These are phyloP conservation scores for Odontarrhena argentea DNA, from an alignment of 345 rosid genomes.

Conservation along the genomic window DNA sequence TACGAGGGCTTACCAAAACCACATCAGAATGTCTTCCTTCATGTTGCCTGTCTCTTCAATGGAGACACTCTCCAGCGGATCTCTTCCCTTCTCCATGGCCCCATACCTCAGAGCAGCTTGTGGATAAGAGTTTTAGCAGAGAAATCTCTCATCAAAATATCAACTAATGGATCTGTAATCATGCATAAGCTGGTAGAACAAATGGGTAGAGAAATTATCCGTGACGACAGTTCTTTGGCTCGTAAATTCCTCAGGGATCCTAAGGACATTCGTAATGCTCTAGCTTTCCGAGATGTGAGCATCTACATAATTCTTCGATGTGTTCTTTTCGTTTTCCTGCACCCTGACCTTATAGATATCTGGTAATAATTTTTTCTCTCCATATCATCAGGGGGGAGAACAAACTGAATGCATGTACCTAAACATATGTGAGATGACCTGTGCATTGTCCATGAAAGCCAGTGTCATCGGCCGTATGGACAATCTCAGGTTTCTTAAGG, in stretches of 20 bases:
- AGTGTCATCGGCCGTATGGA: slow-evolving; percentile 8
- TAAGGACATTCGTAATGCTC: not conserved
- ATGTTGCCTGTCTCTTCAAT: slow-evolving; percentile 37
- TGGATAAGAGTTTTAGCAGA: slow-evolving; percentile 24
- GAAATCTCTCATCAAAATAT: slow-evolving; percentile 25
- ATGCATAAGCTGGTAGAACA: slow-evolving; percentile 30
- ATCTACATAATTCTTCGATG: not conserved
- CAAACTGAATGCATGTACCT: slow-evolving; percentile 20
- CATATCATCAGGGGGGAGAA: slow-evolving; percentile 25
- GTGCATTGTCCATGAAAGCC: slow-evolving; percentile 2
- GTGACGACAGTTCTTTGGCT: not conserved
- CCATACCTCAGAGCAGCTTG: not conserved
- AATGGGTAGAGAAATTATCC: slow-evolving; percentile 29
- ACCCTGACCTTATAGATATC: not conserved
- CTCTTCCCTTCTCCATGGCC: not conserved
- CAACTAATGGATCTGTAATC: not conserved
- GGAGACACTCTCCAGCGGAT: slow-evolving; percentile 15
- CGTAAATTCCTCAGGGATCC: slow-evolving; percentile 14
- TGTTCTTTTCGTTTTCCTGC: not conserved
- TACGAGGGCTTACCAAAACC: not conserved
- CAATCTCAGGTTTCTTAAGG: slow-evolving; percentile 22
- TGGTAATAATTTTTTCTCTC: not conserved
- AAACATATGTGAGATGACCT: slow-evolving; percentile 2
- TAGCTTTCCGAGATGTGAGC: slow-evolving; percentile 9
- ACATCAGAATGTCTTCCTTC: slow-evolving; percentile 15